phyloP scores from a whole-genome alignment of 106 monocot species.

The Allium cepa region DNA sequence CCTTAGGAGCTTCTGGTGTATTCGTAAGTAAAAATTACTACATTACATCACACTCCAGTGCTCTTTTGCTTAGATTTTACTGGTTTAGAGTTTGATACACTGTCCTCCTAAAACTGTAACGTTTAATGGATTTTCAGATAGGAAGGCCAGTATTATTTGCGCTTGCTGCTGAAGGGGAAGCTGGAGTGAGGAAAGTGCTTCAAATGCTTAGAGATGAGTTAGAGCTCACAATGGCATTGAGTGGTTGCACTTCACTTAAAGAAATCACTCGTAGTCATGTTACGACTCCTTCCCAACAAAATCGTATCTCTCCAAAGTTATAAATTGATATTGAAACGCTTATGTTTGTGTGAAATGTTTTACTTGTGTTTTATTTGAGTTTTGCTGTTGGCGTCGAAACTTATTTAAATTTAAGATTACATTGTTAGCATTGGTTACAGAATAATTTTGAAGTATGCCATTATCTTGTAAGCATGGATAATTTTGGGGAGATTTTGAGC shows the following conservation, averaged over 20 bases:
- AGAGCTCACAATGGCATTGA: conserved; percentile 83
- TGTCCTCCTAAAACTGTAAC: too few species aligned
- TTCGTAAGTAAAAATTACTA: conserved; percentile 53
- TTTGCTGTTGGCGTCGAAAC: too few species aligned
- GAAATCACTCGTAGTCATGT: conserved; percentile 91
- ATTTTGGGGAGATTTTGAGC: too few species aligned
- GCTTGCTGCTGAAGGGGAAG: conserved; percentile 82
- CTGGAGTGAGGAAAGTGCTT: conserved; percentile 72
- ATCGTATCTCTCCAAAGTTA: conserved; percentile 28
- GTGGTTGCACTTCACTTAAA: conserved; percentile 71
- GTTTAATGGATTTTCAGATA: conserved; percentile 29
- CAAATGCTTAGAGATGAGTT: conserved; percentile 89
- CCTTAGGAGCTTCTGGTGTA: conserved; percentile 77
- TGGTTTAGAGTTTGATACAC: too few species aligned
- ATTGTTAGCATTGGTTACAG: too few species aligned
- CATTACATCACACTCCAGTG: too few species aligned
- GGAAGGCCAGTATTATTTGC: conserved; percentile 88
- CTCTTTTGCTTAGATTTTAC: too few species aligned
- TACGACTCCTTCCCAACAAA: conserved; percentile 31
- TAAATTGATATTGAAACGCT: conserved; percentile 11
- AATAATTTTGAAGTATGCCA: too few species aligned
- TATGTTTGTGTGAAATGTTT: too few species aligned
- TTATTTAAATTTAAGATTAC: too few species aligned
- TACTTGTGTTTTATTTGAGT: too few species aligned
- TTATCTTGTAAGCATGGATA: too few species aligned